Evolutionary conservation across 1,284 basidiomycete genomes (phyloP).

Genomic region (Chalciporus sp.): DNA sequence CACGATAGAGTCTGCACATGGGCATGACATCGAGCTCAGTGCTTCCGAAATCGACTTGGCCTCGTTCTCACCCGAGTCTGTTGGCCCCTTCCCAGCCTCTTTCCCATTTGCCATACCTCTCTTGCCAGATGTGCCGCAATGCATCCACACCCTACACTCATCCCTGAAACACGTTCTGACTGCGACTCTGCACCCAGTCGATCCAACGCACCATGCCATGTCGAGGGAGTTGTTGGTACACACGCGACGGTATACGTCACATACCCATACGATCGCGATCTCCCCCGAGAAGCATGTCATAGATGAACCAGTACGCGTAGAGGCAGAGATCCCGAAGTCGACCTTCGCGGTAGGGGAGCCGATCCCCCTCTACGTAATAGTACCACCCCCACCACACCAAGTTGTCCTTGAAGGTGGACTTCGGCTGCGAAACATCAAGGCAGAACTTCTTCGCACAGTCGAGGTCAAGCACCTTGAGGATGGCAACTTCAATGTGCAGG

Average conservation of each 20-base stretch:
- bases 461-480: constrained; percentile 47
- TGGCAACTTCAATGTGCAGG: constrained; percentile 37
- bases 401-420: constrained; percentile 67
- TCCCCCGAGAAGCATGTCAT: constrained; percentile 61
- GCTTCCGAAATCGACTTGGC: constrained; percentile 55
- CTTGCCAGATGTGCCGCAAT: constrained; percentile 73
- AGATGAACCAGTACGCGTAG: constrained; percentile 63
- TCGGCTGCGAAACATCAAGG: constrained; percentile 71
- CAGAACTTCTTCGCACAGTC: constrained; percentile 68
- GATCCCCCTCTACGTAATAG: constrained; percentile 75
- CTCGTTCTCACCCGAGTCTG: constrained; percentile 36
- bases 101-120: constrained; percentile 79
- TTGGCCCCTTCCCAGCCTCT: constrained; percentile 52
- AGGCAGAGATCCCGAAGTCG: constrained; percentile 70
- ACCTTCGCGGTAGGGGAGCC: constrained; percentile 68
- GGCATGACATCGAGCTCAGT: constrained; percentile 65
- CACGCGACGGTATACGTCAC: constrained; percentile 72
- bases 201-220: constrained; percentile 42
- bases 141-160: constrained; percentile 69
- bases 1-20: constrained; percentile 64
- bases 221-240: constrained; percentile 66
- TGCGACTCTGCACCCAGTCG: constrained; percentile 60
- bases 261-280: constrained; percentile 52
- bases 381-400: constrained; percentile 67
- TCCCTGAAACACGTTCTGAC: constrained; percentile 66